phyloP scores from a whole-genome alignment of 2,329 filamentous ascomycete genomes.

The Corinectria fuckeliana region DNA sequence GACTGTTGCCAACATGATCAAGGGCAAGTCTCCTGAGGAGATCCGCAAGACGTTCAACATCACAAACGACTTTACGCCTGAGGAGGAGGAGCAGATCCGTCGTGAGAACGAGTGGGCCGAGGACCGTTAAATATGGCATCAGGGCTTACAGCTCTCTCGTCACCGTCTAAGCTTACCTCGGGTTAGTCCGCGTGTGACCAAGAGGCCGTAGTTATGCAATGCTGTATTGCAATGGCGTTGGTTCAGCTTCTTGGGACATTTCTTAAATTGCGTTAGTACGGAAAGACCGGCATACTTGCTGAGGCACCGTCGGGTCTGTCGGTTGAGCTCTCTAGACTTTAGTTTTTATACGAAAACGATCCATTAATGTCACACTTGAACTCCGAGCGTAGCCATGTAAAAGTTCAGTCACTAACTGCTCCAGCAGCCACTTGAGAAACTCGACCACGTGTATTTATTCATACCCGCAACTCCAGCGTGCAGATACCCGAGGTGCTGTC shows the following conservation, averaged over 20 bases:
- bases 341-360: slow-evolving; percentile 12
- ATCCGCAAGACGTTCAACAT: slow-evolving; percentile 99
- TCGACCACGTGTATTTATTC: slow-evolving; percentile 1
- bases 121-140: slow-evolving; percentile 64
- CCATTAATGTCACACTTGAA: slow-evolving; percentile 19
- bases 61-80: slow-evolving; percentile 97
- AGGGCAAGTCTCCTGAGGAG: slow-evolving; percentile 99
- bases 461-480: neutral
- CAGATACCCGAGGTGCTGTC: neutral
- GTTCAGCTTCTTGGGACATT: slow-evolving; percentile 32
- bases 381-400: neutral
- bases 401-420: neutral
- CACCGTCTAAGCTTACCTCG: neutral
- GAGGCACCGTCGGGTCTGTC: neutral
- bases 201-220: slow-evolving; percentile 2
- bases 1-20: slow-evolving; percentile 99
- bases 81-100: slow-evolving; percentile 98
- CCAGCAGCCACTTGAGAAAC: neutral
- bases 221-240: slow-evolving; percentile 33
- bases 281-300: slow-evolving; percentile 6
- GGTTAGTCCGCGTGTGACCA: neutral
- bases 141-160: neutral
- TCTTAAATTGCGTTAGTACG: slow-evolving; percentile 26
- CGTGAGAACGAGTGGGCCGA: slow-evolving; percentile 92
- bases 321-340: slow-evolving; percentile 7